These are phyloP conservation scores for Pachysandra terminalis DNA, from an alignment of 164 flowering plant species.

Conservation along the genomic window DNA sequence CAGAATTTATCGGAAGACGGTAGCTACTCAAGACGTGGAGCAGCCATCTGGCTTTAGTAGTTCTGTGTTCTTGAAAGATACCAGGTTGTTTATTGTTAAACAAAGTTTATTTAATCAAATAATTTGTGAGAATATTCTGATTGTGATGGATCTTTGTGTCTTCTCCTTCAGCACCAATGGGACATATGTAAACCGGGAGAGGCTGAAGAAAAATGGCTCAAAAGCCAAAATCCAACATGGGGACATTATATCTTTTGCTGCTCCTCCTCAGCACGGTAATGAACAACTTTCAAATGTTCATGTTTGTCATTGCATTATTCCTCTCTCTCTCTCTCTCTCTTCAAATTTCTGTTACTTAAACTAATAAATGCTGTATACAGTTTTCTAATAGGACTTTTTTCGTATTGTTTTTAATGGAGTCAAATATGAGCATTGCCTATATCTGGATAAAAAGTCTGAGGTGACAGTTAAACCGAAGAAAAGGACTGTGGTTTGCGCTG, in stretches of 20 bases:
- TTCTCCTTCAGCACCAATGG: slow-evolving; percentile 79
- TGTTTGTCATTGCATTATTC: neutral
- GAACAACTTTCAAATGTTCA: neutral
- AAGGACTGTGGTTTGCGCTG: too few species aligned
- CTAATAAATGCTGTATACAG: neutral
- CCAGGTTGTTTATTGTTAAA: slow-evolving; percentile 47
- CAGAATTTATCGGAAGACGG: slow-evolving; percentile 52
- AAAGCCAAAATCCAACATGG: slow-evolving; percentile 68
- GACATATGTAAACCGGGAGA: slow-evolving; percentile 80
- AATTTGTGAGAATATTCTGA: slow-evolving; percentile 8
- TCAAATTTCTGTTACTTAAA: neutral
- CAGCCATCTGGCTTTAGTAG: slow-evolving; percentile 15
- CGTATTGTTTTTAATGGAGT: too few species aligned
- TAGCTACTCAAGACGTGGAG: slow-evolving; percentile 30
- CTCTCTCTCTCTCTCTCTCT: neutral
- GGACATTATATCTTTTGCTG: slow-evolving; percentile 77
- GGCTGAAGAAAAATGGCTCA: slow-evolving; percentile 48
- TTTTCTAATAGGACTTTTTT: neutral
- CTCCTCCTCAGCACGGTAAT: slow-evolving; percentile 70
- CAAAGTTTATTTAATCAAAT: neutral
- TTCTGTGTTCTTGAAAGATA: slow-evolving; percentile 65
- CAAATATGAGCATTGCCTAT: too few species aligned
- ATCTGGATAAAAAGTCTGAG: too few species aligned
- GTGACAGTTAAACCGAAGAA: too few species aligned
- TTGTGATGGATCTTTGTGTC: neutral